These are phyloP conservation scores for Elaeagnus macrophylla DNA, from an alignment of 306 rosid species.

Conservation along the genomic window DNA sequence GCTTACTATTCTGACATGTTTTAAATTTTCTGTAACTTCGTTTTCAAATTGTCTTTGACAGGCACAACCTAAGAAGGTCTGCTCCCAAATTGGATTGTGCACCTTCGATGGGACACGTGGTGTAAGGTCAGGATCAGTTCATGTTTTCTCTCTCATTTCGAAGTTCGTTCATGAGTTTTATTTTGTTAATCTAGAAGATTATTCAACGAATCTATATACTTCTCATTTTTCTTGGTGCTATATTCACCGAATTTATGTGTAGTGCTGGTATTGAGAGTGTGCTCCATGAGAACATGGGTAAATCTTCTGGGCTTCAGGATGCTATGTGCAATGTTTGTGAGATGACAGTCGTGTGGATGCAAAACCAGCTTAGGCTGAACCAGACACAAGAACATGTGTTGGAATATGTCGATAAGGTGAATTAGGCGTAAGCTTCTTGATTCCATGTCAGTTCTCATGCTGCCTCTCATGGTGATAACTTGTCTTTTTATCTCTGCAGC, in stretches of 20 bases:
- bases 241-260: neutral
- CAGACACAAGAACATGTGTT: constrained; percentile 48
- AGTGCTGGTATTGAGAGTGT: constrained; percentile 74
- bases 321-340: constrained; percentile 74
- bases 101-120: constrained; percentile 61
- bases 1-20: neutral
- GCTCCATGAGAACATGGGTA: constrained; percentile 36
- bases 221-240: neutral
- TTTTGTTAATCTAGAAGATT: neutral
- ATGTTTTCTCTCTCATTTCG: neutral
- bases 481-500: too few relatives aligned
- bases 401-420: constrained; percentile 54
- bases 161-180: neutral
- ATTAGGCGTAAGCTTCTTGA: constrained; percentile 1
- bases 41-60: constrained; percentile 20
- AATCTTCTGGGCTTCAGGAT: constrained; percentile 35
- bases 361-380: constrained; percentile 59
- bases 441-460: neutral
- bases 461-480: too few relatives aligned
- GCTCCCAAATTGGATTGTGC: constrained; percentile 78
- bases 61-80: constrained; percentile 61
- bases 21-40: constrained; percentile 5
- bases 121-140: constrained; percentile 45
- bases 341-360: constrained; percentile 91
- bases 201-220: neutral